Evolutionary conservation across 2,329 filamentous ascomycete genomes (phyloP).

Genomic region (Alternaria arborescens): DNA sequence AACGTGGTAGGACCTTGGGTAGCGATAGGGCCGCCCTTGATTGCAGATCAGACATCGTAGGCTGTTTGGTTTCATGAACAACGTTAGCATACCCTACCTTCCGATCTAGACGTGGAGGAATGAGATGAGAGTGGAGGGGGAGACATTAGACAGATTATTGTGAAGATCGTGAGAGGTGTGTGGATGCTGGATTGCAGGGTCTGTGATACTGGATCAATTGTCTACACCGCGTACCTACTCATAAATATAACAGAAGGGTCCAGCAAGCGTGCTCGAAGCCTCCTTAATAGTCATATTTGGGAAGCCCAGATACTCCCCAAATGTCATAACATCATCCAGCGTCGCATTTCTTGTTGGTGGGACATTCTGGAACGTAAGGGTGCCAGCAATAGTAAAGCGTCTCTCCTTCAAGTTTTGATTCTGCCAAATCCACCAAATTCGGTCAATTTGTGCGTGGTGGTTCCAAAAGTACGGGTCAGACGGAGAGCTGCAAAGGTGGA

Average conservation of each 20-base stretch:
- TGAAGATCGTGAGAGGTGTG: not conserved
- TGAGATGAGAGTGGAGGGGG: not conserved
- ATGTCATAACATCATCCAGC: constrained; percentile 54
- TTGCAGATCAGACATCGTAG: too few species aligned
- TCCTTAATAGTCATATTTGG: constrained; percentile 44
- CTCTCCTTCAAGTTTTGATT: constrained; percentile 52
- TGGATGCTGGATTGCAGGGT: not conserved
- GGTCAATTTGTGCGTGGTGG: constrained; percentile 59
- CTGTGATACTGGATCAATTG: not conserved
- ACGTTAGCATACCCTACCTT: not conserved
- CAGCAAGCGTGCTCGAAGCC: constrained; percentile 53
- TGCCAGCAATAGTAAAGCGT: constrained; percentile 53
- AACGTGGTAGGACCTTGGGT: constrained; percentile 64
- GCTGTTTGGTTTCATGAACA: too few species aligned
- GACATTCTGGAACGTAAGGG: constrained; percentile 54
- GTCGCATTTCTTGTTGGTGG: constrained; percentile 57
- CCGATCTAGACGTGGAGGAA: not conserved
- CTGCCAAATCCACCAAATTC: constrained; percentile 62
- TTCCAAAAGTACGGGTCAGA: constrained; percentile 59
- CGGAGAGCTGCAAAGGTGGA: constrained; percentile 45
- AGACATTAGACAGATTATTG: not conserved
- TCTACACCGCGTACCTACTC: not conserved
- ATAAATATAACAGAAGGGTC: constrained; percentile 59
- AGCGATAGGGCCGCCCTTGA: too few species aligned
- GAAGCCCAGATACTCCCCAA: constrained; percentile 48